Evolutionary conservation across 495 filamentous ascomycete genomes (phyloP), one percentile per base, ranked within the genome.

Genomic region (Tuber umbilicatum): DNA sequence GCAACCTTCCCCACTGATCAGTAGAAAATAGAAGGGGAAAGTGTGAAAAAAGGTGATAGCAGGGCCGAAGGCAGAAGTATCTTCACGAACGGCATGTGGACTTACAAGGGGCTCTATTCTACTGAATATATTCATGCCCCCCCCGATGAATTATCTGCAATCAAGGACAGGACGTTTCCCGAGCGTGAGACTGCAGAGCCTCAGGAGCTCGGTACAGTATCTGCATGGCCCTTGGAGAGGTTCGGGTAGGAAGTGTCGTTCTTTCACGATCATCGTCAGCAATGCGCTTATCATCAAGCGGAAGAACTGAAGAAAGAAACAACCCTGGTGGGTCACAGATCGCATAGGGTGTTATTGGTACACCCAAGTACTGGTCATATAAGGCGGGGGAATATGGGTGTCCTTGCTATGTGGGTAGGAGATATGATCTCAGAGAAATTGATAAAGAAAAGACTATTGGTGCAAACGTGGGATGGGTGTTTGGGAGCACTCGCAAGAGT

Each of bases 61-160:
- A 77, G 68, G 55, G 55, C 64, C 23, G 37, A 50, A n/a, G 70
- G n/a, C 43, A 55, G 6, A 38, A 35, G 39, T 55, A 41, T 64
- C 69, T 74, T 72, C 47, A 70, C 72, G 72, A 47, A 74, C 70
- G 64, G 69, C 75, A 73, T 73, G 74, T 70, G 70, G 73, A 83
- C 87, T 86, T 84, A 88, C 87, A 81, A 89, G 89, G 71, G 88
- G 86, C 76, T 86, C 86, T 85, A 89, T 85, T 76, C 86, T 83
- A 47, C 83, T 84, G 75, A 89, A 82, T 71, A 88, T 81, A 39
- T 81, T 78, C 71, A 79, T 82, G 73, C 88, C 86, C 75, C 81
- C 68, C 86, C 84, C 75, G 87, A 82, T 37, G 83, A 85, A 78
- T 86, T 82, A 68, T 84, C 74, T 67, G 84, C 84, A 74, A 85